These are phyloP conservation scores for Novymonas esmeraldas DNA, from an alignment of 208 protist genomes.

Conservation along the genomic window DNA sequence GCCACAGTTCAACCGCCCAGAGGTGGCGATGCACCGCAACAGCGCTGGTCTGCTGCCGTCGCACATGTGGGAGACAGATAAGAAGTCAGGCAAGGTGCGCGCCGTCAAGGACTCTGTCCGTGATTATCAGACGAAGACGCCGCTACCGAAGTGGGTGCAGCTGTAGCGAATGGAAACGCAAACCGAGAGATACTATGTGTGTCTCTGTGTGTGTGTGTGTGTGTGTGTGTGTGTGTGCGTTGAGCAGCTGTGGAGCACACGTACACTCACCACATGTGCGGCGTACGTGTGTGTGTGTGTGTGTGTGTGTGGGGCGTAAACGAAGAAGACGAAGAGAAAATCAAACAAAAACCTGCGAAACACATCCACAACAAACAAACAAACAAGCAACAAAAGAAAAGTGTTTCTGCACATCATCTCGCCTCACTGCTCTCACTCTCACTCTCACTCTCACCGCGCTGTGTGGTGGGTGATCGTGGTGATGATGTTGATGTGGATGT, in stretches of 20 bases:
- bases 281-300: conserved; percentile 2
- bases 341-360: too few relatives aligned
- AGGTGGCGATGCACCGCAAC: conserved; percentile 92
- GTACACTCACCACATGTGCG: too few relatives aligned
- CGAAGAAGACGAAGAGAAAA: too few relatives aligned
- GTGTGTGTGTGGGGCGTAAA: conserved; percentile 1
- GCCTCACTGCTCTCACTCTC: too few relatives aligned
- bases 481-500: too few relatives aligned
- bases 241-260: too few relatives aligned
- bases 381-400: neutral
- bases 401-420: too few relatives aligned
- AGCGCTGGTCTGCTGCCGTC: conserved; percentile 74
- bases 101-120: conserved; percentile 91
- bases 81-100: conserved; percentile 92
- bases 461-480: too few relatives aligned
- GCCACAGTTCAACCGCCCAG: conserved; percentile 89
- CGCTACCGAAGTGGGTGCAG: conserved; percentile 85
- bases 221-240: neutral
- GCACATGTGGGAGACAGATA: conserved; percentile 90
- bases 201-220: neutral
- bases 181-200: neutral
- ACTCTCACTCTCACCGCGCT: too few relatives aligned
- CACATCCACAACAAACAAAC: neutral
- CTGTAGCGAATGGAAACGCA: conserved; percentile 29
- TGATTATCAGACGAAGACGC: conserved; percentile 88